Conservation (phyloP, 2,329 filamentous ascomycete species). For the Chalaropsis thielavioides region DNA sequence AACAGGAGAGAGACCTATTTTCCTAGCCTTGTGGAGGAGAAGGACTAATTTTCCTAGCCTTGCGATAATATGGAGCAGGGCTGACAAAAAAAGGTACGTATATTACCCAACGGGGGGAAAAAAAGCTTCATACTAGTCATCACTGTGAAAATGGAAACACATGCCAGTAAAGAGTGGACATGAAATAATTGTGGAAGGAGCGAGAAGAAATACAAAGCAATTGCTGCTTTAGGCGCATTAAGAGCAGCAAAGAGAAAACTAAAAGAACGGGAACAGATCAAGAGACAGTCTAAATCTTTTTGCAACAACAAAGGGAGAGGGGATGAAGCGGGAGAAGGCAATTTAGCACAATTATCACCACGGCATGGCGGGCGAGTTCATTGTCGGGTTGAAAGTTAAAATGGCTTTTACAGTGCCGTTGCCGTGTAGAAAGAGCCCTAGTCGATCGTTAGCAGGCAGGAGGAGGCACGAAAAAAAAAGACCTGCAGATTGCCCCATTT, state of each 20-base stretch:
- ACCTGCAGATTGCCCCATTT: slow-evolving; percentile 2
- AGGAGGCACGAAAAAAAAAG: not conserved
- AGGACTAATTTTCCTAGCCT: not conserved
- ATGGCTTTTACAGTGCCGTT: not conserved
- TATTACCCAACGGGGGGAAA: not conserved
- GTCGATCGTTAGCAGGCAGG: not conserved
- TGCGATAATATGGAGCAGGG: not conserved
- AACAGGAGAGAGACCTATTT: not conserved
- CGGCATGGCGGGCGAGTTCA: not conserved
- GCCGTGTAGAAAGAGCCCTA: not conserved
- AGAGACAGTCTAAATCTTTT: not conserved
- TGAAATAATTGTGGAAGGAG: not conserved
- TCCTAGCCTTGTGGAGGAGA: not conserved
- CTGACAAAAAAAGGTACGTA: not conserved
- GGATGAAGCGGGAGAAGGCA: not conserved
- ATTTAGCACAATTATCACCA: not conserved
- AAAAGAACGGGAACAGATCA: not conserved
- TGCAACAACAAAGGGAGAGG: not conserved
- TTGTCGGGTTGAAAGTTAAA: not conserved
- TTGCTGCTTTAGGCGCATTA: not conserved
- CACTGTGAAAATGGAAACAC: slow-evolving; percentile 10
- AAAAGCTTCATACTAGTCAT: slow-evolving; percentile 8
- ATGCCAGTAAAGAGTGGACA: slow-evolving; percentile 9
- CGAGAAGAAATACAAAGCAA: not conserved
- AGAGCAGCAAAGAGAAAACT: not conserved